Conservation (phyloP, 1,139 yeast species). For the Candida sp. region DNA sequence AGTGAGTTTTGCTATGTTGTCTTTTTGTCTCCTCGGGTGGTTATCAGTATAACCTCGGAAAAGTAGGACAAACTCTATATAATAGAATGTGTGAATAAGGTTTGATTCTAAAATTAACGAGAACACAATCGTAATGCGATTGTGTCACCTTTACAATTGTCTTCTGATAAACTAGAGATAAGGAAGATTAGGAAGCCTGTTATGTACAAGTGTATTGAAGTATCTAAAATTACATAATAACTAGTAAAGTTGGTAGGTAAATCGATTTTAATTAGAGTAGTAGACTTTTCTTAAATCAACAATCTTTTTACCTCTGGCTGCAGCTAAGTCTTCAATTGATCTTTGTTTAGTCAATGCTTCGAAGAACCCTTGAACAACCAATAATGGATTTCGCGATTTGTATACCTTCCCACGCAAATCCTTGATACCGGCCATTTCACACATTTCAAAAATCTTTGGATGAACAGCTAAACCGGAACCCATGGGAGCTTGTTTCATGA, state of each 20-base stretch:
- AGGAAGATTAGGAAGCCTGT: background rate
- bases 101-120: too few species aligned
- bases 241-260: too few species aligned
- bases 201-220: background rate
- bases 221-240: background rate
- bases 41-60: too few species aligned
- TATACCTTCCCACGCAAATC: constrained; percentile 91
- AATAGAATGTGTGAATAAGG: too few species aligned
- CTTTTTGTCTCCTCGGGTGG: too few species aligned
- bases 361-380: constrained; percentile 86
- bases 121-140: too few species aligned
- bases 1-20: too few species aligned
- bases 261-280: constrained; percentile 46
- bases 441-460: constrained; percentile 86
- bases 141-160: too few species aligned
- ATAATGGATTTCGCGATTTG: constrained; percentile 92
- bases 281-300: constrained; percentile 91
- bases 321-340: constrained; percentile 83
- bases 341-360: constrained; percentile 84
- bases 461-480: constrained; percentile 95
- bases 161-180: too few species aligned
- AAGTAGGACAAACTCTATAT: too few species aligned
- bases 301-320: constrained; percentile 91
- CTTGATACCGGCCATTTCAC: constrained; percentile 92
- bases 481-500: constrained; percentile 83